Base-by-base conservation (phyloP, 495 filamentous ascomycete species). In the Rhizodiscina lignyota region DNA sequence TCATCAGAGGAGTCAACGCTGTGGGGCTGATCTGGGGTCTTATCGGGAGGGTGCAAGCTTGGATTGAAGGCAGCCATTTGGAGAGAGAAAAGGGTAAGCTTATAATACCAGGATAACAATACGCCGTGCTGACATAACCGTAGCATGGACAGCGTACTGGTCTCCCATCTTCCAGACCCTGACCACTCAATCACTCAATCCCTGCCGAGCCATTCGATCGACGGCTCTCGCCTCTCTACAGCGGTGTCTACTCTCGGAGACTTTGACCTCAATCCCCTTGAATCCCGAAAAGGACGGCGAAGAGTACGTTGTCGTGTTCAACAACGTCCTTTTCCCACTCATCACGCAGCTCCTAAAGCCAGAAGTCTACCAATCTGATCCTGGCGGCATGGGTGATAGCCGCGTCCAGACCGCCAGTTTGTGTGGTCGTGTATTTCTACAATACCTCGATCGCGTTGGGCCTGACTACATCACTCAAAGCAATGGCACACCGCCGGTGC, bases 121-220 rank as follows among this genome's bases (percentile, higher is more conserved):
- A n/a, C n/a, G n/a, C n/a, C n/a, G n/a, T n/a, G n/a, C n/a, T n/a
- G n/a, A n/a, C n/a, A 21, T 12, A 10, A 20, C 17, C 8, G 34
- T 42, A 83, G 89, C 89, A 23, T 99, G 89, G 89, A 81, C 82
- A 21, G 83, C 91, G 11, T 99, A 99, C 53, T 99, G 89, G 89
- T 77, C 85, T 12, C 91, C 86, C 17, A 87, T 96, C 21, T 87
- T 97, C 60, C 71, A 79, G 40, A 77, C 82, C 10, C 60, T 96
- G 20, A 89, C 81, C 5, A 70, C 70, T 5, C 89, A 97, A 58
- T 94, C 83, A 58, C 77, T 80, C 41, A 99, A 96, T 49, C 86
- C 91, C 4, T 94, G 85, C 51, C 82, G 89, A 29, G 85, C 92
- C 52, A 83, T 99, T 32, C 74, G 89, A 2, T 77, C 86, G 43